Conservation (phyloP, 495 filamentous ascomycete species). For the Penicillium crystallinum region DNA sequence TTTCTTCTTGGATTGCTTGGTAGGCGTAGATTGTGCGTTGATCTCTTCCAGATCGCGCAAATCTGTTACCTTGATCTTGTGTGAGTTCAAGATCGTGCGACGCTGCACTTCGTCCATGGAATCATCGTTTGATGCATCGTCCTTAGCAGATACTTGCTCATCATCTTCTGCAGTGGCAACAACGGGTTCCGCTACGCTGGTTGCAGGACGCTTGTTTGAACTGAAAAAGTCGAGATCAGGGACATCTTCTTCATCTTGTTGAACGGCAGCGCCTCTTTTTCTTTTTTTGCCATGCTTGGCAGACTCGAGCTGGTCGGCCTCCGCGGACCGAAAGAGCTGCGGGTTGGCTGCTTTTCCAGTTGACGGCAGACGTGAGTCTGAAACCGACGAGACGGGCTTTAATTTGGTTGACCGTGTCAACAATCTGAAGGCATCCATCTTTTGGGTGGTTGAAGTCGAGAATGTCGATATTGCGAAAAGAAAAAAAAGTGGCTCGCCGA, state of each 20-base stretch:
- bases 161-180: conserved; percentile 14
- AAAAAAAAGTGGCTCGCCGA: conserved; percentile 22
- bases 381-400: conserved; percentile 28
- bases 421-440: conserved; percentile 52
- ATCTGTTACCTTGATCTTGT: conserved; percentile 82
- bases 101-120: conserved; percentile 59
- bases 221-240: conserved; percentile 39
- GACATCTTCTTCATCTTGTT: conserved; percentile 21
- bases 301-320: conserved; percentile 30
- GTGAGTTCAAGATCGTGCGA: conserved; percentile 66
- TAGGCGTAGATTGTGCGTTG: conserved; percentile 27
- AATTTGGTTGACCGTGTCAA: conserved; percentile 51
- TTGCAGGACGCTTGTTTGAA: conserved; percentile 22
- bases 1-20: conserved; percentile 49
- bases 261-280: conserved; percentile 25
- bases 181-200: conserved; percentile 14
- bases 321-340: conserved; percentile 46
- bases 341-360: conserved; percentile 47
- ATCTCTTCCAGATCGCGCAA: conserved; percentile 47
- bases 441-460: conserved; percentile 13
- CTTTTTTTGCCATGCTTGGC: conserved; percentile 36
- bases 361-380: conserved; percentile 39
- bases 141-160: conserved; percentile 11
- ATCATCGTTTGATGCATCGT: conserved; percentile 25
- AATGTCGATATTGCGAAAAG: conserved; percentile 25